phyloP scores from a whole-genome alignment of 2,329 filamentous ascomycete genomes.

The Aureobasidium sp. region DNA sequence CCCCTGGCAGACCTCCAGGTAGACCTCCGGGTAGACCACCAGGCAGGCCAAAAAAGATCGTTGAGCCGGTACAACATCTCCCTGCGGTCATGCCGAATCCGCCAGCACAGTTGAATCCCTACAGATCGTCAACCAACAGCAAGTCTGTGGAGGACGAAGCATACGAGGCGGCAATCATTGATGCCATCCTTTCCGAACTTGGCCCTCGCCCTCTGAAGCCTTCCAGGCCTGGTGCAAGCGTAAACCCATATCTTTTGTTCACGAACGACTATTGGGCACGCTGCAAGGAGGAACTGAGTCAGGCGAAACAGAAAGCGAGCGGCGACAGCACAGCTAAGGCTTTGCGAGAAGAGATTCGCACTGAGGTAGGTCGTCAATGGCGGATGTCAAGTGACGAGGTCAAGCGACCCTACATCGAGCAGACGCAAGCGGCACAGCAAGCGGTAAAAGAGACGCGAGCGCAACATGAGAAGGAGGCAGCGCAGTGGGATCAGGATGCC shows the following conservation, averaged over 20 bases:
- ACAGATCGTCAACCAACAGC: constrained; percentile 15
- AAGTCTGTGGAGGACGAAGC: constrained; percentile 33
- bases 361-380: constrained; percentile 86
- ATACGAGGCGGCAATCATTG: constrained; percentile 51
- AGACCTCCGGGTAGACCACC: constrained; percentile 1
- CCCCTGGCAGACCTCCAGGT: not conserved
- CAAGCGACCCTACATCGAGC: constrained; percentile 69
- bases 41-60: constrained; percentile 13
- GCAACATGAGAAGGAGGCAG: constrained; percentile 53
- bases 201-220: constrained; percentile 71
- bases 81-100: constrained; percentile 11
- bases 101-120: constrained; percentile 11
- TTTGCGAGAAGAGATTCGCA: constrained; percentile 64
- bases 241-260: constrained; percentile 84
- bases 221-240: constrained; percentile 52
- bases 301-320: constrained; percentile 55
- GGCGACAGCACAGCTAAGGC: constrained; percentile 61
- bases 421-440: constrained; percentile 62
- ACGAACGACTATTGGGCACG: constrained; percentile 65
- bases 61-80: constrained; percentile 6
- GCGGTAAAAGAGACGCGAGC: constrained; percentile 51
- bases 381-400: constrained; percentile 62
- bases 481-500: constrained; percentile 65
- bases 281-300: constrained; percentile 58
- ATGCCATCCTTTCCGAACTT: constrained; percentile 51